phyloP scores from a whole-genome alignment of 768 basidiomycete species.

The Mycena chlorophos region DNA sequence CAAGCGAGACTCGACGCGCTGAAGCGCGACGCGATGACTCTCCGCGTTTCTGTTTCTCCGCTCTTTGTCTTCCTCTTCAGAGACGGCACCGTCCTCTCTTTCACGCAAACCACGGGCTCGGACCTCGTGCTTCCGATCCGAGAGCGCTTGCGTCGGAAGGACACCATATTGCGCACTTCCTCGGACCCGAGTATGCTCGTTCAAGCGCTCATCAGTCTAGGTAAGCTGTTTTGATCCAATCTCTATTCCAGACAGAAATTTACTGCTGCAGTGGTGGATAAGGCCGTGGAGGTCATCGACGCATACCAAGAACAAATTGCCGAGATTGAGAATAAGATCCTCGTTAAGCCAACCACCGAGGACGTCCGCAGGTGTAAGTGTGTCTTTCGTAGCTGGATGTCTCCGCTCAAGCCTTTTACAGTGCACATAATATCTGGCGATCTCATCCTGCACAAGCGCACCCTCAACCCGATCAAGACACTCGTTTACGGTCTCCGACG shows the following conservation, averaged over 20 bases:
- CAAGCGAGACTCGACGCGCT: no score
- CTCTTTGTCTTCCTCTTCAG: no score
- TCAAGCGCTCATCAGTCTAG: slow-evolving; percentile 52
- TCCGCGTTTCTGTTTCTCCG: no score
- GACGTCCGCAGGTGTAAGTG: slow-evolving; percentile 57
- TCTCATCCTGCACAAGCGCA: slow-evolving; percentile 70
- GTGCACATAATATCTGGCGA: slow-evolving; percentile 76
- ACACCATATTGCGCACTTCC: slow-evolving; percentile 61
- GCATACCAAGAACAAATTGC: slow-evolving; percentile 63
- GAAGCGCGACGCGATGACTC: no score
- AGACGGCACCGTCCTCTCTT: slow-evolving; percentile 41
- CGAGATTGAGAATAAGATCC: slow-evolving; percentile 57
- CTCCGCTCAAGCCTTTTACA: slow-evolving; percentile 23
- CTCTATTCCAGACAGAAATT: not conserved
- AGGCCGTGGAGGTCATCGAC: slow-evolving; percentile 64
- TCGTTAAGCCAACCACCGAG: slow-evolving; percentile 57
- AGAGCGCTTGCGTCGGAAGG: slow-evolving; percentile 52
- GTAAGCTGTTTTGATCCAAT: slow-evolving; percentile 28
- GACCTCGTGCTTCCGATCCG: slow-evolving; percentile 55
- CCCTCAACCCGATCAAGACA: slow-evolving; percentile 66
- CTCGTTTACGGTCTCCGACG: slow-evolving; percentile 62
- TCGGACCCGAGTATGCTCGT: slow-evolving; percentile 54
- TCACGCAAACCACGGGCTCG: slow-evolving; percentile 36
- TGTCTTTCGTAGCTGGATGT: slow-evolving; percentile 1
- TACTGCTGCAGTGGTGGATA: slow-evolving; percentile 53